Evolutionary conservation across 495 filamentous ascomycete genomes (phyloP).

Genomic region (Lasiosphaeris hirsuta): DNA sequence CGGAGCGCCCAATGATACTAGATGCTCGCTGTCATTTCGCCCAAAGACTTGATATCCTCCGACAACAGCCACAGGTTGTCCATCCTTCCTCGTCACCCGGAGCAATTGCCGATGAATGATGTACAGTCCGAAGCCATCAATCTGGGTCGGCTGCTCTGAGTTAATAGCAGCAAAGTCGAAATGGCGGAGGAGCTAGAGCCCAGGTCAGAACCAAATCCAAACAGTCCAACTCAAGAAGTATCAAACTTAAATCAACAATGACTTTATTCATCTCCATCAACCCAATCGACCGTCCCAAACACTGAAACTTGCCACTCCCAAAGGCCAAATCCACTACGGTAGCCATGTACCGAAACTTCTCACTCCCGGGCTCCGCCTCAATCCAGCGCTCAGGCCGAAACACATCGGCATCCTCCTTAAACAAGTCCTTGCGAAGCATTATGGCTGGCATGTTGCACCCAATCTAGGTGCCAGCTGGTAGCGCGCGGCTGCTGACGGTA

Average conservation of each 20-base stretch:
- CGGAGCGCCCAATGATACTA: no score
- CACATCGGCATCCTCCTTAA: conserved; percentile 35
- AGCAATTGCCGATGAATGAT: background rate
- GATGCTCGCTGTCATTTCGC: no score
- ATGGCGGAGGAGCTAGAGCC: background rate
- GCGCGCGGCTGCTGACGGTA: conserved; percentile 45
- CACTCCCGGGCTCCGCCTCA: conserved; percentile 25
- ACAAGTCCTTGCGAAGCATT: conserved; percentile 26
- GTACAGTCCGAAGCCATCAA: background rate
- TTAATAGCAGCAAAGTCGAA: conserved; percentile 4
- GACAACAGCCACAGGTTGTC: no score
- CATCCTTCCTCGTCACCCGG: background rate
- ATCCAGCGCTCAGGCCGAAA: conserved; percentile 55
- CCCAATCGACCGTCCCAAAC: conserved; percentile 36
- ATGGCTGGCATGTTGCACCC: conserved; percentile 43
- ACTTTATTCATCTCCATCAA: conserved; percentile 48
- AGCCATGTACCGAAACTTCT: conserved; percentile 31
- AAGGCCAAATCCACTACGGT: conserved; percentile 19
- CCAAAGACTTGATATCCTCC: no score
- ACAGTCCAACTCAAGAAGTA: background rate
- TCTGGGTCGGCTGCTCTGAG: background rate
- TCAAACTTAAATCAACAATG: conserved; percentile 45
- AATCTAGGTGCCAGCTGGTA: conserved; percentile 56
- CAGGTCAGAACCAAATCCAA: background rate
- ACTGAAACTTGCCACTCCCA: conserved; percentile 35